Base-by-base conservation (phyloP, 345 rosid species). In the Salix udensis region DNA sequence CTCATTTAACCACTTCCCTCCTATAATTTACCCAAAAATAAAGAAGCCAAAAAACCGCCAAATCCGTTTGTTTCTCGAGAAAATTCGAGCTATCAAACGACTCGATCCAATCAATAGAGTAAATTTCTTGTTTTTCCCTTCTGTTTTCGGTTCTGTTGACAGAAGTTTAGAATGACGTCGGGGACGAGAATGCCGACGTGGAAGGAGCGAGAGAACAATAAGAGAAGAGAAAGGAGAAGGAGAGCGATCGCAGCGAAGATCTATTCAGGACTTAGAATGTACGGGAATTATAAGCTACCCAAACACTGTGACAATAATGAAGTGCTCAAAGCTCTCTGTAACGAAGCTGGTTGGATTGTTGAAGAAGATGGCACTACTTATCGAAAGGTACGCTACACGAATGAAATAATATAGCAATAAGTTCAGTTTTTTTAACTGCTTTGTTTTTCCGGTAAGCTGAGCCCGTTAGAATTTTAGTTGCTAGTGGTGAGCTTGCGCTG, bases 121-220 rank as follows among this genome's bases (percentile, higher is more conserved):
- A 1, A 58, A 9, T 55, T 53, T n/a, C 9, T n/a, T 12, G 0
- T 53, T 6, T 8, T 4, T 23, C 10, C 24, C 44, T 40, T 2
- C 64, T 24, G 8, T 23, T 23, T 23, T 24, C 60, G 21, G 60
- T 7, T 53, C 2, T 24, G 64, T 23, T 23, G 28, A 60, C 7
- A 7, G 24, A 71, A 1, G 18, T 28, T 44, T 15, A 55, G 65
- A 44, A 95, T 96, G 99, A 91, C 97, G 80, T 87, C 96, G 34
- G 98, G 98, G 74, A 78, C 96, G 76, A 84, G 99, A 85, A 91
- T 89, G 85, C 99, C 99, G 82, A 91, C 96, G 50, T 93, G 98
- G 97, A 96, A 91, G 87, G 99, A 96, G 88, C 85, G 99, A 69
- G 99, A 96, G 89, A 96, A 93, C 88, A 96, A 96, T 85, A 96